A percentile compares a stretch with the other conserved stretches of the same genome.
Conservation (phyloP, 2,329 filamentous ascomycete genomes). For the Xylaria sp. region DNA sequence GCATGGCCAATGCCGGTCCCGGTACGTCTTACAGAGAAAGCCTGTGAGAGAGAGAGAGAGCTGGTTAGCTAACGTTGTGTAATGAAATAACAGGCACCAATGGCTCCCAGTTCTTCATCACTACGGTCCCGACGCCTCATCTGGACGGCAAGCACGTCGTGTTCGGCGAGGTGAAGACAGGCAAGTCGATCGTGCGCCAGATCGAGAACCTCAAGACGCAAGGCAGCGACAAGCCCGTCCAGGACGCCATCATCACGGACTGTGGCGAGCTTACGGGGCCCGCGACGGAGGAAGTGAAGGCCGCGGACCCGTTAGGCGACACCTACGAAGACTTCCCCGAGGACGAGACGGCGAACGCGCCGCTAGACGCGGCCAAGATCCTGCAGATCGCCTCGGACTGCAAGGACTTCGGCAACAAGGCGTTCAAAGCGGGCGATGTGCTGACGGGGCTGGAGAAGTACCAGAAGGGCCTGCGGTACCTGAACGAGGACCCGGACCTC, state of each 20-base stretch:
- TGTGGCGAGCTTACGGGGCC: conserved; percentile 86
- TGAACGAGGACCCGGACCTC: conserved; percentile 73
- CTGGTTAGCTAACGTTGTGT: conserved; percentile 7
- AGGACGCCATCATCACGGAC: conserved; percentile 79
- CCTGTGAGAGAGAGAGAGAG: background rate
- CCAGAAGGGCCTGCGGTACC: conserved; percentile 76
- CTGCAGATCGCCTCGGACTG: conserved; percentile 84
- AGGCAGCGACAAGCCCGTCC: conserved; percentile 82
- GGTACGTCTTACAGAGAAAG: conserved; percentile 72
- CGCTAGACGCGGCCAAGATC: conserved; percentile 74
- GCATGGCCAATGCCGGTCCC: conserved; percentile 97
- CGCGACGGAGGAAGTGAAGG: conserved; percentile 75
- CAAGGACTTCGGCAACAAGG: conserved; percentile 92
- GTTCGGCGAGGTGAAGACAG: conserved; percentile 92
- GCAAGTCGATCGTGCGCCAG: conserved; percentile 89
- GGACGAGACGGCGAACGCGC: conserved; percentile 70
- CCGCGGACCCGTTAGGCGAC: conserved; percentile 85
- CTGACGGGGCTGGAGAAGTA: conserved; percentile 86
- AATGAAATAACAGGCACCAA: conserved; percentile 79
- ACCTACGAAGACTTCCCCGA: conserved; percentile 96
- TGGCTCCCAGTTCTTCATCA: conserved; percentile 98
- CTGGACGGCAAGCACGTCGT: conserved; percentile 97
- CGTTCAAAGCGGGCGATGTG: conserved; percentile 84
- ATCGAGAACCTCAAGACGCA: conserved; percentile 86
- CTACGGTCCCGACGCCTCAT: conserved; percentile 93